Evolutionary conservation across 306 rosid species (phyloP), one percentile per base, ranked within the genome.

Genomic region (Ormosia semicastrata): DNA sequence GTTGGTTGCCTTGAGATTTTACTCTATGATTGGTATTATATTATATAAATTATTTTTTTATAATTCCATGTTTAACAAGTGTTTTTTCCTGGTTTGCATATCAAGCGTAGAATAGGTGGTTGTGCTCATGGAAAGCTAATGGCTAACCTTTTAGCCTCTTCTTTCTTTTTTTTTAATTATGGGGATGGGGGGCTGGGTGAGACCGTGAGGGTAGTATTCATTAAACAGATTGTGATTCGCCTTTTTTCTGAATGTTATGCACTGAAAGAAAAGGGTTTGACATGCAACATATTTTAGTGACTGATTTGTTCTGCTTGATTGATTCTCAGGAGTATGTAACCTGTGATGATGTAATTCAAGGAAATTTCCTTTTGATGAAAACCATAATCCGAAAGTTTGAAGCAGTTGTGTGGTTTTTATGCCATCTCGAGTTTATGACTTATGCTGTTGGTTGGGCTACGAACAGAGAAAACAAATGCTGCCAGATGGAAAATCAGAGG

Each of bases 311-410:
- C 32, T 57, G 12, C 77, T 75, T 83, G 81, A 81, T 86, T 83
- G 81, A 86, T 80, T 80, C 83, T 66, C 85, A 87, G 89, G 87
- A 71, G 52, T 71, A 70, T 80, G 78, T 85, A 65, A 71, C 52
- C 77, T 65, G 29, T 66, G 83, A 70, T 68, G 74, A 82, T 33
- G 67, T 49, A 65, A 54, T 49, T 68, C 44, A 64, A 74, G 82
- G 58, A 49, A 46, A 13, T 3, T 24, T 72, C 66, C 50, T 53
- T 79, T 44, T 29, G 53, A 44, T 64, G 80, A 70, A 63, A 75
- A 63, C 65, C 73, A 15, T 47, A 12, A 64, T 49, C 85, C 33
- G 54, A n/a, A 56, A 46, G 54, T 81, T 73, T 65, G 53, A 80
- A 33, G 56, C 46, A 5, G 60, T 44, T 8, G 43, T 39, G 58